These are phyloP conservation scores for Lentinula boryana DNA, from an alignment of 768 basidiomycete species.

Conservation along the genomic window DNA sequence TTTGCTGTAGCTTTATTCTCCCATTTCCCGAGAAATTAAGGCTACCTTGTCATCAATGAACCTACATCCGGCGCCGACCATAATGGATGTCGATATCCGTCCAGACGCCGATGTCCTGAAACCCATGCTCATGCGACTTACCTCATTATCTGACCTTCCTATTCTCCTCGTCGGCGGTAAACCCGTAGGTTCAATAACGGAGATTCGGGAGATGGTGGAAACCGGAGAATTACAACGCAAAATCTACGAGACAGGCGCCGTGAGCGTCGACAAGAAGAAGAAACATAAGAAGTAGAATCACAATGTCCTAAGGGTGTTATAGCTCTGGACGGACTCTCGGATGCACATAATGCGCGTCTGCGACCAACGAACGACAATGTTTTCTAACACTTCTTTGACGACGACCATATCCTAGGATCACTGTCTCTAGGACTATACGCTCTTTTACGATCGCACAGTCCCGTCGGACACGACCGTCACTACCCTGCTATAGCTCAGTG, in stretches of 20 bases:
- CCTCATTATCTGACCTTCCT: slow-evolving; percentile 48
- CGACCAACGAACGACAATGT: background rate
- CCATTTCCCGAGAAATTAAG: slow-evolving; percentile 63
- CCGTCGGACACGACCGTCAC: background rate
- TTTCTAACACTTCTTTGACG: background rate
- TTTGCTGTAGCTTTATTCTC: slow-evolving; percentile 48
- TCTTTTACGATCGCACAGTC: background rate
- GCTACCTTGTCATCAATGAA: slow-evolving; percentile 46
- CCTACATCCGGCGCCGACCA: slow-evolving; percentile 55
- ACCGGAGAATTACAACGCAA: slow-evolving; percentile 46
- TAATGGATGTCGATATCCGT: slow-evolving; percentile 70
- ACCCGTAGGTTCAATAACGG: slow-evolving; percentile 42
- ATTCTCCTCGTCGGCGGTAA: slow-evolving; percentile 66
- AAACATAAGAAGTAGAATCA: slow-evolving; percentile 22
- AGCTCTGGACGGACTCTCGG: background rate
- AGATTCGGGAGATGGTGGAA: slow-evolving; percentile 44
- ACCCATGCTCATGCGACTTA: slow-evolving; percentile 60
- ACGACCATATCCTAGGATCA: background rate
- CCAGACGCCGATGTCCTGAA: slow-evolving; percentile 61
- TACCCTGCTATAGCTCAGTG: background rate
- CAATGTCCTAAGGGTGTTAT: background rate
- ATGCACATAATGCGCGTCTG: background rate
- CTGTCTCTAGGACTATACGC: background rate
- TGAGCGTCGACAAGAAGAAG: slow-evolving; percentile 47
- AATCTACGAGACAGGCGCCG: slow-evolving; percentile 51